phyloP scores from a whole-genome alignment of 805 yeast genomes.

The Candida fluviatilis region DNA sequence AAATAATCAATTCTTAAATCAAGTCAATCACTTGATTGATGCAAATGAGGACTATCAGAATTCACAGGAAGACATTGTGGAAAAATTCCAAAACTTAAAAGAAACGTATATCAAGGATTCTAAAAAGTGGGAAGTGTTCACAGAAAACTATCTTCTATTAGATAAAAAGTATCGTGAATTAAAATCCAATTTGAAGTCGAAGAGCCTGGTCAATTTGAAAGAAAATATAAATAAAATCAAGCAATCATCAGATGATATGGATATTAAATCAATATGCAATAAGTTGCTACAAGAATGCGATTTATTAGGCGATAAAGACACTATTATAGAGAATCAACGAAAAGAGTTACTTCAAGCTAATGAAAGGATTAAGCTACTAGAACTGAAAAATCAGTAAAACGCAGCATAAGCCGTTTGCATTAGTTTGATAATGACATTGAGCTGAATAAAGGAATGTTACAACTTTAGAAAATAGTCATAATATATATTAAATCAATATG shows the following conservation, averaged over 20 bases:
- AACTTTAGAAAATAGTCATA: too few species aligned
- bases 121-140: conserved; percentile 21
- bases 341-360: conserved; percentile 23
- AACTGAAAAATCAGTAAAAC: conserved; percentile 5
- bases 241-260: conserved; percentile 17
- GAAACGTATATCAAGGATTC: conserved; percentile 26
- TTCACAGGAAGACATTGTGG: conserved; percentile 9
- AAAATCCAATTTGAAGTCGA: conserved; percentile 5
- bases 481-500: too few species aligned
- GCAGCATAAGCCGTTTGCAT: too few species aligned
- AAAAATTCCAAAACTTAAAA: conserved; percentile 19
- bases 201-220: conserved; percentile 1
- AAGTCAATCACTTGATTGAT: conserved; percentile 19
- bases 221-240: conserved; percentile 14
- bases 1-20: conserved; percentile 13
- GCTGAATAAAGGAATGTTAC: too few species aligned
- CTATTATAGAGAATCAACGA: conserved; percentile 13
- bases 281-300: conserved; percentile 16
- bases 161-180: conserved; percentile 24
- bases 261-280: conserved; percentile 18
- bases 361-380: conserved; percentile 16
- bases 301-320: conserved; percentile 7
- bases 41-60: conserved; percentile 10
- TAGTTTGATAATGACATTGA: too few species aligned
- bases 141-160: conserved; percentile 27